Evolutionary conservation across 73 alveolate genomes (phyloP).

Genomic region (Vitrella brassicaformis): DNA sequence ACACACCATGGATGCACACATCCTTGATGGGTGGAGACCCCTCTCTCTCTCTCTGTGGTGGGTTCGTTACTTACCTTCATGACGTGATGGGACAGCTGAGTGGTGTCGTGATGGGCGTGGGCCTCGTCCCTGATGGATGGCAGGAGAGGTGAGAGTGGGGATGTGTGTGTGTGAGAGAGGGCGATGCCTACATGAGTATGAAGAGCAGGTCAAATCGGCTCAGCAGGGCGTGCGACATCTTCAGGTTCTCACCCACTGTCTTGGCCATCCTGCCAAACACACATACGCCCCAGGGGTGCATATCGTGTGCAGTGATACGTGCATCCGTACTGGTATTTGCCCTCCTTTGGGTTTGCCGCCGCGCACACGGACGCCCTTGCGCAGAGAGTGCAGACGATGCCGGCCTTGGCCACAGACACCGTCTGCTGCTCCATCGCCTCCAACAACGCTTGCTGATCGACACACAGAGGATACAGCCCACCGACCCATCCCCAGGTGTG

Average conservation of each 20-base stretch:
- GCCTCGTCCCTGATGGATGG: no score
- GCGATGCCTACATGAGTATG: not conserved
- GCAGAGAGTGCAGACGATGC: constrained; percentile 41
- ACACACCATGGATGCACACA: no score
- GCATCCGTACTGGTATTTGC: not conserved
- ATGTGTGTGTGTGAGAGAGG: no score
- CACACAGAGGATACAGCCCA: not conserved
- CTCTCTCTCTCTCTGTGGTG: no score
- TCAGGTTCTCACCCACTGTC: not conserved
- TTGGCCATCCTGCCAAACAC: not conserved
- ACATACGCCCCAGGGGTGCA: not conserved
- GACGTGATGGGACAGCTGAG: no score
- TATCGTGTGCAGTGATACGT: not conserved
- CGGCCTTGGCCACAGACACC: constrained; percentile 86
- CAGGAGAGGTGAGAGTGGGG: no score
- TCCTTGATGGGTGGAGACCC: no score
- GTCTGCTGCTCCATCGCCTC: constrained; percentile 89
- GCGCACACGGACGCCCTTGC: not conserved
- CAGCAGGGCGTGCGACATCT: not conserved
- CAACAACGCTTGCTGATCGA: not conserved
- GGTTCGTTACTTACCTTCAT: no score
- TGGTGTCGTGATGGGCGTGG: no score
- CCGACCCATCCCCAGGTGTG: not conserved
- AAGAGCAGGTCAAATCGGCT: not conserved
- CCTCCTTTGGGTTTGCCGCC: not conserved